phyloP scores from a whole-genome alignment of 495 filamentous ascomycete genomes.

The Penicillium arizonense region DNA sequence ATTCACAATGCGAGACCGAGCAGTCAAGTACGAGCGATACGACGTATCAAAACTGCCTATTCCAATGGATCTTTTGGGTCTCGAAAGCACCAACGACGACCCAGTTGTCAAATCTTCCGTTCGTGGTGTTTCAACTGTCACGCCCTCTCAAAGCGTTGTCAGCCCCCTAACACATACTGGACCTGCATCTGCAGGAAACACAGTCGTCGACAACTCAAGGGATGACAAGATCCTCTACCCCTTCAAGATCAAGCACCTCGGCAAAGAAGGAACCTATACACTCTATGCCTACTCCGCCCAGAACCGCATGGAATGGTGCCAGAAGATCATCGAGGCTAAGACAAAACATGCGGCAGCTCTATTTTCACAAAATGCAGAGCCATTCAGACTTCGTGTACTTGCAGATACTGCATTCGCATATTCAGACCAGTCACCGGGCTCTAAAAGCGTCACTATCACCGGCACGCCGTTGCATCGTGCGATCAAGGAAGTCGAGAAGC shows the following conservation, averaged over 20 bases:
- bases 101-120: constrained; percentile 78
- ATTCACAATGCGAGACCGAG: constrained; percentile 62
- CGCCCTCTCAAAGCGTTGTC: constrained; percentile 48
- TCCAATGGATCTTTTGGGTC: constrained; percentile 90
- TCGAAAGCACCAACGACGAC: constrained; percentile 90
- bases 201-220: constrained; percentile 51
- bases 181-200: constrained; percentile 57
- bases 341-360: constrained; percentile 85
- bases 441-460: constrained; percentile 65
- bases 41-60: constrained; percentile 97
- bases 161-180: constrained; percentile 61
- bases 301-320: constrained; percentile 84
- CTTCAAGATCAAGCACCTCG: constrained; percentile 96
- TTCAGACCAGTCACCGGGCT: constrained; percentile 55
- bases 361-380: constrained; percentile 91
- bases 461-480: constrained; percentile 91
- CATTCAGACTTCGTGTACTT: constrained; percentile 88
- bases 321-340: constrained; percentile 91
- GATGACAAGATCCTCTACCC: constrained; percentile 88
- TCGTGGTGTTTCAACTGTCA: constrained; percentile 67
- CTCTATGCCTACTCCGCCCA: constrained; percentile 75
- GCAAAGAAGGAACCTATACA: constrained; percentile 76
- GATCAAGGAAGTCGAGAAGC: constrained; percentile 80
- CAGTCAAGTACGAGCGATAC: constrained; percentile 77
- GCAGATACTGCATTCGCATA: constrained; percentile 89